phyloP scores from a whole-genome alignment of 352 stramenopile species.

The Globisporangium radiosum region DNA sequence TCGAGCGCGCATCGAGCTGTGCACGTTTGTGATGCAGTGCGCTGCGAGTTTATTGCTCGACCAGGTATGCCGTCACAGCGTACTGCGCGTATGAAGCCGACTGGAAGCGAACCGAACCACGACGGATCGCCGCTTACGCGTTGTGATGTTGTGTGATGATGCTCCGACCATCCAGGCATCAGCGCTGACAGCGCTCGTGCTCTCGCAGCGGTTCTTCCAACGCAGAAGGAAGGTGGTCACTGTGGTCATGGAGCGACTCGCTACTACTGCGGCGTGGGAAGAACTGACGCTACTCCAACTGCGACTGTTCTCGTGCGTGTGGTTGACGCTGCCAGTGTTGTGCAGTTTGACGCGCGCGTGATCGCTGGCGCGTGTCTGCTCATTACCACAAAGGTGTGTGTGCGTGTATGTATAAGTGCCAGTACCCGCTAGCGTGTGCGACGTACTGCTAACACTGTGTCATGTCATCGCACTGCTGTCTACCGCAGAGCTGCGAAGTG shows the following conservation, averaged over 20 bases:
- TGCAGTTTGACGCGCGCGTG: conserved; percentile 13
- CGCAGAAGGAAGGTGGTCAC: neutral
- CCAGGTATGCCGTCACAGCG: conserved; percentile 2
- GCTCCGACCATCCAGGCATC: neutral
- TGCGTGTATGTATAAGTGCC: too few species aligned
- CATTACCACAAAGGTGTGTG: conserved; percentile 14
- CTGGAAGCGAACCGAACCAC: neutral
- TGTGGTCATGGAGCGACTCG: neutral
- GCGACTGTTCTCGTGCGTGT: neutral
- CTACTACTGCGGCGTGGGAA: too few species aligned
- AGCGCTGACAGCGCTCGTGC: neutral
- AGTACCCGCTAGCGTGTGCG: too few species aligned
- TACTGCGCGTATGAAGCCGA: neutral
- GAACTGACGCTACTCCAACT: too few species aligned
- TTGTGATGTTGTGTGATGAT: neutral
- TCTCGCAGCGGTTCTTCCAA: neutral
- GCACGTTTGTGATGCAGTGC: conserved; percentile 8
- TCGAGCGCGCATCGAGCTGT: conserved; percentile 5
- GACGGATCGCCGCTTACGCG: neutral
- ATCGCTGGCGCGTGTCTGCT: conserved; percentile 15
- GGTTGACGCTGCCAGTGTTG: conserved; percentile 7
- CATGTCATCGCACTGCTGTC: neutral
- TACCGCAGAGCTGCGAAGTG: conserved; percentile 30
- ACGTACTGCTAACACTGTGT: neutral
- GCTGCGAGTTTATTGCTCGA: conserved; percentile 12